These are phyloP conservation scores for Leishmania guyanensis DNA, from an alignment of 208 protist species.

Conservation along the genomic window DNA sequence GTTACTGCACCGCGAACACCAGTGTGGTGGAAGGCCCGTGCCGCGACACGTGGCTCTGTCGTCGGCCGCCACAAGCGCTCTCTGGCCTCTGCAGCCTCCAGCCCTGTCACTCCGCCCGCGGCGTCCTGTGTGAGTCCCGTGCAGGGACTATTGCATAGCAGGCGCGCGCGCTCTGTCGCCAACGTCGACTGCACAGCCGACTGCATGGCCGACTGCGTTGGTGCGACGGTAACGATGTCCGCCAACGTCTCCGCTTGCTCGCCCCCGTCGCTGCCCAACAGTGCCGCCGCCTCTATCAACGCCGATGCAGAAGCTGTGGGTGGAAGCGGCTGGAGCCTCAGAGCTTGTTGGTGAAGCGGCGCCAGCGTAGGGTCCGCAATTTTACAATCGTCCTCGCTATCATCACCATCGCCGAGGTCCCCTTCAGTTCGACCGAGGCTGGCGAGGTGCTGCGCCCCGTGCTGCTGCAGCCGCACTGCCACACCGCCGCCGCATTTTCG, in stretches of 20 bases:
- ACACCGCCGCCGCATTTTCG: not conserved
- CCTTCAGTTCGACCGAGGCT: not conserved
- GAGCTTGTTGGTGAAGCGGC: slow-evolving; percentile 6
- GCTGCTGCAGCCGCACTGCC: not conserved
- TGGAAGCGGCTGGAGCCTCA: slow-evolving; percentile 18
- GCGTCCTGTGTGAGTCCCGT: not conserved
- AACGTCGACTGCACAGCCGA: slow-evolving; percentile 12
- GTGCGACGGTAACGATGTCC: not conserved
- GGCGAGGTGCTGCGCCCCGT: not conserved
- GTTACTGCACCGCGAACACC: not conserved
- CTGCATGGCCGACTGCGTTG: not conserved
- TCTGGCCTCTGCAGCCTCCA: not conserved
- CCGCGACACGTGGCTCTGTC: not conserved
- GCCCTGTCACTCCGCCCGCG: not conserved
- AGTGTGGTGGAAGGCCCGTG: not conserved
- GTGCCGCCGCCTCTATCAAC: not conserved
- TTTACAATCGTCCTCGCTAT: not conserved
- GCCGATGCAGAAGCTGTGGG: not conserved
- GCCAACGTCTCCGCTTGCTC: slow-evolving; percentile 2
- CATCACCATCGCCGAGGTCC: not conserved
- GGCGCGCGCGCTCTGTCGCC: slow-evolving; percentile 13
- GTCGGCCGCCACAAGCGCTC: slow-evolving; percentile 11
- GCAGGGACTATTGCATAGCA: slow-evolving; percentile 6
- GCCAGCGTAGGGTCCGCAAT: not conserved
- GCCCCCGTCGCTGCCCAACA: not conserved